These are phyloP conservation scores for Albizia julibrissin DNA, from an alignment of 306 rosid genomes.

Conservation along the genomic window DNA sequence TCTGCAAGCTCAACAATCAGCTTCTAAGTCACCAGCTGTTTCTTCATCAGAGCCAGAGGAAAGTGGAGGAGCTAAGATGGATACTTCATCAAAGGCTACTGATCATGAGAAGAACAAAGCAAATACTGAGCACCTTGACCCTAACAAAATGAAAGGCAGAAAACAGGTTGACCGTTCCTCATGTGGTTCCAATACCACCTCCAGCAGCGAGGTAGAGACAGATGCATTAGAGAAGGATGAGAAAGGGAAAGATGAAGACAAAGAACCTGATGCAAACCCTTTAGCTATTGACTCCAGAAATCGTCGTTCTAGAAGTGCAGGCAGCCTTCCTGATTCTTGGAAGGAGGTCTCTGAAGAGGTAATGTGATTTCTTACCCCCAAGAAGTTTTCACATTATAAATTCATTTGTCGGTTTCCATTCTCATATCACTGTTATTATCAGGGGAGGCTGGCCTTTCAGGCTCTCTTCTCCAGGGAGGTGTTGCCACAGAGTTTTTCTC, in stretches of 20 bases:
- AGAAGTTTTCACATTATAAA: constrained; percentile 19
- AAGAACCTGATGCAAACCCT: constrained; percentile 55
- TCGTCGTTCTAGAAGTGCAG: constrained; percentile 59
- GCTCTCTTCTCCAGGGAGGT: constrained; percentile 84
- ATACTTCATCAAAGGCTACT: constrained; percentile 46
- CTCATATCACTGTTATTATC: constrained; percentile 36
- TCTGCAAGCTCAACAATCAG: constrained; percentile 55
- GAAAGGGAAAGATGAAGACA: constrained; percentile 57
- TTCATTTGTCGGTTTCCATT: constrained; percentile 33
- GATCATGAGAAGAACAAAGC: constrained; percentile 50
- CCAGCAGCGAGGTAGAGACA: constrained; percentile 86
- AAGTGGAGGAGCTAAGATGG: constrained; percentile 58
- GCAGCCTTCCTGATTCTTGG: constrained; percentile 75
- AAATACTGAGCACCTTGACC: constrained; percentile 60
- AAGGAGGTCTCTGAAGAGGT: constrained; percentile 97
- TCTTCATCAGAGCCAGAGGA: constrained; percentile 61
- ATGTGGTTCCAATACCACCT: constrained; percentile 91
- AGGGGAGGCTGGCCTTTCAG: constrained; percentile 91
- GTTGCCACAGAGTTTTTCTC: constrained; percentile 91
- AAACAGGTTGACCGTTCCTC: constrained; percentile 92
- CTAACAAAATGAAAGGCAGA: constrained; percentile 48
- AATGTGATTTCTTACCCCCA: constrained; percentile 11
- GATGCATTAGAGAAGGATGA: constrained; percentile 75
- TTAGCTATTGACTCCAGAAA: constrained; percentile 53
- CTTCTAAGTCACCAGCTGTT: constrained; percentile 53